phyloP scores from a whole-genome alignment of 2,329 filamentous ascomycete genomes.

The Coniosporium uncinatum region DNA sequence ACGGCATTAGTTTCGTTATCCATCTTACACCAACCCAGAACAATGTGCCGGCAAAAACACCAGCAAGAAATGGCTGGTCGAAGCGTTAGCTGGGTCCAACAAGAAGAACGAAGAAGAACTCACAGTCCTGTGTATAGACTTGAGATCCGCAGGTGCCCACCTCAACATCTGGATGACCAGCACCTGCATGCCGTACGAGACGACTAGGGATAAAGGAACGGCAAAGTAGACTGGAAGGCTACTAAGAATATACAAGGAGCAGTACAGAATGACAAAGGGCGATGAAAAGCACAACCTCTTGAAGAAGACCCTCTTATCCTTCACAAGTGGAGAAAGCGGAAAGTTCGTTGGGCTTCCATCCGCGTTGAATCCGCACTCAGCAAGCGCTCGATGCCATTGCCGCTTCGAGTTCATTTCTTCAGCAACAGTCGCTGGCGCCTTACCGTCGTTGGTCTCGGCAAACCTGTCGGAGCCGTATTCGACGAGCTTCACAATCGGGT shows the following conservation, averaged over 20 bases:
- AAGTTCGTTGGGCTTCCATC: slow-evolving; percentile 71
- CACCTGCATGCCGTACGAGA: slow-evolving; percentile 70
- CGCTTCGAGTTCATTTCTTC: slow-evolving; percentile 82
- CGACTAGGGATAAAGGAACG: slow-evolving; percentile 62
- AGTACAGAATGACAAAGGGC: slow-evolving; percentile 74
- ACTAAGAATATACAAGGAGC: slow-evolving; percentile 66
- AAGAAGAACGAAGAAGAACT: slow-evolving; percentile 19
- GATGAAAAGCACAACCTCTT: slow-evolving; percentile 86
- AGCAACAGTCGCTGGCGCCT: slow-evolving; percentile 83
- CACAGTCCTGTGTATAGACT: slow-evolving; percentile 84
- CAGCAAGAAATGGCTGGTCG: slow-evolving; percentile 77
- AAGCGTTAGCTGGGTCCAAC: background rate
- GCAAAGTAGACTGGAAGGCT: slow-evolving; percentile 69
- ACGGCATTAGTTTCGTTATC: slow-evolving; percentile 66
- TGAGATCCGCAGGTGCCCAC: slow-evolving; percentile 84
- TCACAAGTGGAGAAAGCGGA: slow-evolving; percentile 67
- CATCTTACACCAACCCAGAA: slow-evolving; percentile 79
- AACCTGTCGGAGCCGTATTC: slow-evolving; percentile 96
- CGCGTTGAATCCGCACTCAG: slow-evolving; percentile 78
- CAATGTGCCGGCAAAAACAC: slow-evolving; percentile 84
- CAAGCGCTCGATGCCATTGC: slow-evolving; percentile 78
- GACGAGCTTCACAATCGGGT: slow-evolving; percentile 87
- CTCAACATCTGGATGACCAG: slow-evolving; percentile 71
- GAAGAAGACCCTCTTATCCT: slow-evolving; percentile 74
- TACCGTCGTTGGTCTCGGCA: slow-evolving; percentile 82